Conservation (phyloP, 108 stramenopile species). For the Fistulifera pelliculosa region DNA sequence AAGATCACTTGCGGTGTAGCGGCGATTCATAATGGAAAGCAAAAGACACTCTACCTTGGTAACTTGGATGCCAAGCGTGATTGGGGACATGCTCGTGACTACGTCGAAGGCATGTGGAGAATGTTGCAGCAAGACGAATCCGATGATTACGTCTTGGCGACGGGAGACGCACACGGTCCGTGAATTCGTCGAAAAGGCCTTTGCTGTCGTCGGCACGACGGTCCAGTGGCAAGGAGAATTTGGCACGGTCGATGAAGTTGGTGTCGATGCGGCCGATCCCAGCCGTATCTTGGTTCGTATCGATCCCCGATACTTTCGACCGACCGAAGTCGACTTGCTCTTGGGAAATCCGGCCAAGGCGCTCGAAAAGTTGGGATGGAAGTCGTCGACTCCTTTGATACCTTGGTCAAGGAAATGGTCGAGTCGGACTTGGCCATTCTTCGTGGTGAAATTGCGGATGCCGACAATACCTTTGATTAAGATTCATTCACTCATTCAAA, state of each 20-base stretch:
- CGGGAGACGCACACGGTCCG: slow-evolving; percentile 97
- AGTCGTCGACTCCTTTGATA: slow-evolving; percentile 71
- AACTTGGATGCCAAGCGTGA: slow-evolving; percentile 98
- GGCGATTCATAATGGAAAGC: slow-evolving; percentile 72
- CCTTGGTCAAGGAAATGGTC: slow-evolving; percentile 94
- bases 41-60: slow-evolving; percentile 90
- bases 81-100: slow-evolving; percentile 99
- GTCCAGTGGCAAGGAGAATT: slow-evolving; percentile 87
- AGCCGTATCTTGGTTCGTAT: slow-evolving; percentile 80
- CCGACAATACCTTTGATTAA: no score
- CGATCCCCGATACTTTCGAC: slow-evolving; percentile 97
- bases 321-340: slow-evolving; percentile 97
- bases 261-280: slow-evolving; percentile 85
- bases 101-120: slow-evolving; percentile 99
- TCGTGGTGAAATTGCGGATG: no score
- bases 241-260: slow-evolving; percentile 90
- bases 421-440: slow-evolving; percentile 60
- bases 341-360: slow-evolving; percentile 96
- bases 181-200: slow-evolving; percentile 95
- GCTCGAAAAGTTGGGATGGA: slow-evolving; percentile 88
- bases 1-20: slow-evolving; percentile 96
- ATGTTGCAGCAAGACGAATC: slow-evolving; percentile 94
- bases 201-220: slow-evolving; percentile 68
- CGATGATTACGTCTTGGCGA: slow-evolving; percentile 97
- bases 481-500: no score